Percentiles rank a stretch among this genome's conserved stretches.
Evolutionary conservation across 164 flowering plant species (phyloP).

Genomic region (Magnolia sinica): DNA sequence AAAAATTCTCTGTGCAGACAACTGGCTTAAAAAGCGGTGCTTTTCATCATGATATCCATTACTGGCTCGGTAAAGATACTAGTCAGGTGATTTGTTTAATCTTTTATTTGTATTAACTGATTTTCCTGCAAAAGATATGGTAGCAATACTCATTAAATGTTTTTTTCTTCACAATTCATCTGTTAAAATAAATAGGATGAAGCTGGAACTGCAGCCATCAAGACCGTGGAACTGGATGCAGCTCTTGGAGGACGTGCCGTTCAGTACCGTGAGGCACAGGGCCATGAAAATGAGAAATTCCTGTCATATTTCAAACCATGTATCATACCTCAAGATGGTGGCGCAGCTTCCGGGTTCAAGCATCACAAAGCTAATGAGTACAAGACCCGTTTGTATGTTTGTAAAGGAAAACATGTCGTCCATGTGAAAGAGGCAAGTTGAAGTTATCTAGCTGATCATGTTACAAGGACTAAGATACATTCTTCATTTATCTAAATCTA

Average conservation of each 20-base stretch:
- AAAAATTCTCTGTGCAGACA: constrained; percentile 51
- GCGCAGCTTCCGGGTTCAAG: constrained; percentile 88
- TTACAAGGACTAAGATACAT: background rate
- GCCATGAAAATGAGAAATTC: constrained; percentile 95
- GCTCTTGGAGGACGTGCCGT: constrained; percentile 99
- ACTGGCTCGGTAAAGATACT: constrained; percentile 97
- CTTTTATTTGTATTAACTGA: background rate
- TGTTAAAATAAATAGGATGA: constrained; percentile 70
- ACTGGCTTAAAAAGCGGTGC: constrained; percentile 84
- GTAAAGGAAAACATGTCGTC: constrained; percentile 94
- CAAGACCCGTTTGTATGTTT: constrained; percentile 69
- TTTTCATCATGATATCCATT: constrained; percentile 87
- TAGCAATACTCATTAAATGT: background rate
- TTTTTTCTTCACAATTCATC: background rate
- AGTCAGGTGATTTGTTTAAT: constrained; percentile 52
- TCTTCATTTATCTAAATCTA: background rate
- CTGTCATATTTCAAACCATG: constrained; percentile 97
- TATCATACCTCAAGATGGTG: constrained; percentile 93
- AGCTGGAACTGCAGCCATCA: constrained; percentile 93
- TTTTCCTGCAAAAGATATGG: background rate
- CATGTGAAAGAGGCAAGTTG: constrained; percentile 92
- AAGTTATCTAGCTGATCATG: background rate
- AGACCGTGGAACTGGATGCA: constrained; percentile 96
- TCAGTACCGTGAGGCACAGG: constrained; percentile 97
- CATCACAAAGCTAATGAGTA: constrained; percentile 78